These are phyloP conservation scores for Aspergillus pseudoterreus DNA, from an alignment of 2,329 filamentous ascomycete genomes.

Conservation along the genomic window DNA sequence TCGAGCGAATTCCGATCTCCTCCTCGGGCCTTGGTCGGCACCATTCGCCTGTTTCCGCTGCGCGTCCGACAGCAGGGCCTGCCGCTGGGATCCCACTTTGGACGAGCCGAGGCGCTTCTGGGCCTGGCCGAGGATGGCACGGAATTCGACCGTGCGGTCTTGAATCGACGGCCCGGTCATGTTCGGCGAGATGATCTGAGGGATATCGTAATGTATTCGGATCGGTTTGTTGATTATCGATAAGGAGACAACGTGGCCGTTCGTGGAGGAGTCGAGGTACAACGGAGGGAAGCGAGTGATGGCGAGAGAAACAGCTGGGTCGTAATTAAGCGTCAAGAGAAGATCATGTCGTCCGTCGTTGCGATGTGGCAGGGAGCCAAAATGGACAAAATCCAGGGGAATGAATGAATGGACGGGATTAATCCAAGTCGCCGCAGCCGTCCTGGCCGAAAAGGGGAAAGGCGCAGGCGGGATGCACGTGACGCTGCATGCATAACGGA, in stretches of 20 bases:
- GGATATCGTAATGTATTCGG: neutral
- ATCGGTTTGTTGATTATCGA: conserved; percentile 23
- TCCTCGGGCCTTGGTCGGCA: conserved; percentile 47
- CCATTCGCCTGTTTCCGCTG: conserved; percentile 60
- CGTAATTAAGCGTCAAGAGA: neutral
- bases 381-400: neutral
- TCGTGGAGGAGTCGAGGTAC: conserved; percentile 12
- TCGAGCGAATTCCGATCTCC: conserved; percentile 86
- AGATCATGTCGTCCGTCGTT: neutral
- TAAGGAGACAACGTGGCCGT: conserved; percentile 28
- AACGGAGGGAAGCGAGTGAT: neutral
- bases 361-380: neutral
- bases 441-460: conserved; percentile 13
- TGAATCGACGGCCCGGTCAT: conserved; percentile 72
- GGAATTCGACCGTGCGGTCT: conserved; percentile 94
- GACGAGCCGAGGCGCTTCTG: conserved; percentile 73
- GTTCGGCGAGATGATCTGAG: conserved; percentile 13
- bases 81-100: conserved; percentile 74
- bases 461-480: conserved; percentile 17
- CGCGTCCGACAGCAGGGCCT: conserved; percentile 71
- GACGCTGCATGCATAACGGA: conserved; percentile 3
- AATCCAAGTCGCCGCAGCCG: conserved; percentile 8
- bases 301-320: neutral
- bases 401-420: neutral
- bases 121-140: conserved; percentile 80